These are phyloP conservation scores for Hypoxylon sp. DNA, from an alignment of 2,329 filamentous ascomycete species.

Conservation along the genomic window DNA sequence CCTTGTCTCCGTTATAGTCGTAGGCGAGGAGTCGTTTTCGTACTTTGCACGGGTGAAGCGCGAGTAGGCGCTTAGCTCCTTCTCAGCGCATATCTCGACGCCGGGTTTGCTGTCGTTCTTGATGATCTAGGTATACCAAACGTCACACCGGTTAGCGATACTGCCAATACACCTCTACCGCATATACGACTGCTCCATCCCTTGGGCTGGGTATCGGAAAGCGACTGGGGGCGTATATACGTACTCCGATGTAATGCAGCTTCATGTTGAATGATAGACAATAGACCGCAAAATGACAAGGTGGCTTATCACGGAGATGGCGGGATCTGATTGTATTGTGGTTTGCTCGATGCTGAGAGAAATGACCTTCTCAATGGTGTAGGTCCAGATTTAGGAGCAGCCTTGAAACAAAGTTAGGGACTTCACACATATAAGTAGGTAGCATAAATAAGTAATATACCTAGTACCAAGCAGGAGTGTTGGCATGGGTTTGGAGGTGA, in stretches of 20 bases:
- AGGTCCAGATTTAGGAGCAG: slow-evolving; percentile 12
- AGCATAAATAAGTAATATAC: no score
- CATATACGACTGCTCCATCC: not conserved
- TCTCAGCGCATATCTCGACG: slow-evolving; percentile 80
- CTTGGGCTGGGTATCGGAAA: slow-evolving; percentile 20
- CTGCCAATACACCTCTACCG: not conserved
- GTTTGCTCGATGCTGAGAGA: slow-evolving; percentile 9
- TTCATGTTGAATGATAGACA: slow-evolving; percentile 71
- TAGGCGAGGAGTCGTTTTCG: slow-evolving; percentile 27
- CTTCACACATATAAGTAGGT: no score
- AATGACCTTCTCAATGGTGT: slow-evolving; percentile 8
- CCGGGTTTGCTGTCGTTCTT: slow-evolving; percentile 83
- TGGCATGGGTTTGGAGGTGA: slow-evolving; percentile 32
- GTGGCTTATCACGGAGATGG: slow-evolving; percentile 5
- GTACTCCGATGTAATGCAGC: slow-evolving; percentile 88
- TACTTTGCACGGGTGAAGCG: slow-evolving; percentile 82
- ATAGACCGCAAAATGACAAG: not conserved
- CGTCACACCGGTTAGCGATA: not conserved
- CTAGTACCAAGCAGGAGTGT: slow-evolving; percentile 8
- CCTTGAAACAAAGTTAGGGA: slow-evolving; percentile 25
- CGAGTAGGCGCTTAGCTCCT: slow-evolving; percentile 82
- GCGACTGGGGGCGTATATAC: slow-evolving; percentile 54
- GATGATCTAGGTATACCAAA: slow-evolving; percentile 70
- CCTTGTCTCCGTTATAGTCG: not conserved
- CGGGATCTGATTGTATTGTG: slow-evolving; percentile 1